Conservation (phyloP, 257 asterid species). For the Ballota nigra region DNA sequence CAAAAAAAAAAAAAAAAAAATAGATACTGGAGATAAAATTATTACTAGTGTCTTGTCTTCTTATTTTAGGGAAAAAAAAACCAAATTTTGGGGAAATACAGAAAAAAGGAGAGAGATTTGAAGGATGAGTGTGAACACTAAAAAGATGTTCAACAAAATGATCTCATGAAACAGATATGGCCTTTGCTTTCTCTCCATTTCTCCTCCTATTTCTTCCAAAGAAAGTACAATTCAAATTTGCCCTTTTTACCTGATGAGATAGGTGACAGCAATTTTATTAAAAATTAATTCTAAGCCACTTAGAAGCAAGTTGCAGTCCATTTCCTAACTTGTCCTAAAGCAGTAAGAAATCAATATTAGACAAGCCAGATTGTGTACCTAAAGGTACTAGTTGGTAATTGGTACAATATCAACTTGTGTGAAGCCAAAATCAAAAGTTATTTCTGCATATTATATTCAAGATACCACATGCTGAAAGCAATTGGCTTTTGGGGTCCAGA, state of each 20-base stretch:
- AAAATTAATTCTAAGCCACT: background rate
- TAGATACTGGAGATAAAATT: too few species aligned
- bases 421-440: background rate
- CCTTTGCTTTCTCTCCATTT: conserved; percentile 9
- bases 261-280: background rate
- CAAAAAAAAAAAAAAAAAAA: too few species aligned
- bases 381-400: background rate
- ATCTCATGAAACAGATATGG: background rate
- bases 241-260: conserved; percentile 11
- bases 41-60: background rate
- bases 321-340: too few species aligned
- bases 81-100: background rate
- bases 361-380: background rate
- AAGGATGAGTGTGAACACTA: conserved; percentile 22
- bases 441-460: background rate
- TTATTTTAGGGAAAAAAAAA: background rate
- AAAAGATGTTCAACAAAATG: conserved; percentile 19
- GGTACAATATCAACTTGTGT: background rate
- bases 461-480: background rate
- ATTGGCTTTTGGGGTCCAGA: conserved; percentile 16
- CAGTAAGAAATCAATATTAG: background rate
- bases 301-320: too few species aligned
- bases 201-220: conserved; percentile 19
- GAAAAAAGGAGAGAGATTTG: background rate
- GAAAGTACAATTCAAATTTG: background rate